phyloP scores from a whole-genome alignment of 192 early-diverging fungal genomes.

The Coemansia sp. region DNA sequence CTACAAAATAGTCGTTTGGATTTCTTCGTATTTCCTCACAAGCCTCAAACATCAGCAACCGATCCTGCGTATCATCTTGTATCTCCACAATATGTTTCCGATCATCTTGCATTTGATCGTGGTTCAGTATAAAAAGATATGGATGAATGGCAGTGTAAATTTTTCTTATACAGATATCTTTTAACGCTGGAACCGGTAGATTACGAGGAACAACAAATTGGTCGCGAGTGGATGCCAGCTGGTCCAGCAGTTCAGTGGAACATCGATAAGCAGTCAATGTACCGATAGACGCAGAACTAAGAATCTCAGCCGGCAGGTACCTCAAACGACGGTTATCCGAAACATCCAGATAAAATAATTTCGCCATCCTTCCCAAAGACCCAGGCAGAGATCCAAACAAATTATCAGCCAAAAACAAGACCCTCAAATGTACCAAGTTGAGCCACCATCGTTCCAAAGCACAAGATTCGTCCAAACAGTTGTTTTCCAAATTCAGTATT shows the following conservation, averaged over 20 bases:
- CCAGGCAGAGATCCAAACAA: slow-evolving; percentile 30
- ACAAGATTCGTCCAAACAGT: slow-evolving; percentile 26
- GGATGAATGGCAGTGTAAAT: neutral
- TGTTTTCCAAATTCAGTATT: slow-evolving; percentile 46
- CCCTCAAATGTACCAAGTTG: slow-evolving; percentile 23
- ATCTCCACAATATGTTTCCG: too few species aligned
- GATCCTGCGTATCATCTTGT: too few species aligned
- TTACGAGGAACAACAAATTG: neutral
- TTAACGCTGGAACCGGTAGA: neutral
- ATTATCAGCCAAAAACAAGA: slow-evolving; percentile 42
- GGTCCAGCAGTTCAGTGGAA: neutral
- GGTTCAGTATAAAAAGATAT: neutral
- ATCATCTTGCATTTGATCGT: neutral
- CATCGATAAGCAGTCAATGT: slow-evolving; percentile 40
- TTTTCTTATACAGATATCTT: neutral
- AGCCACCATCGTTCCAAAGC: slow-evolving; percentile 21
- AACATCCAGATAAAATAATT: slow-evolving; percentile 48
- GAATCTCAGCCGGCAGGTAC: slow-evolving; percentile 34
- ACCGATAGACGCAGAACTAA: slow-evolving; percentile 23
- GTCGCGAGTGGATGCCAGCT: neutral
- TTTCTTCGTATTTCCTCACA: slow-evolving; percentile 26
- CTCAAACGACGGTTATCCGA: slow-evolving; percentile 30
- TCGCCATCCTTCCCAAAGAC: slow-evolving; percentile 31
- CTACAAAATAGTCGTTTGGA: slow-evolving; percentile 23
- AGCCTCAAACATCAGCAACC: slow-evolving; percentile 1